These are phyloP conservation scores for Dendrobium catenatum DNA, from an alignment of 106 monocot species.

Conservation along the genomic window DNA sequence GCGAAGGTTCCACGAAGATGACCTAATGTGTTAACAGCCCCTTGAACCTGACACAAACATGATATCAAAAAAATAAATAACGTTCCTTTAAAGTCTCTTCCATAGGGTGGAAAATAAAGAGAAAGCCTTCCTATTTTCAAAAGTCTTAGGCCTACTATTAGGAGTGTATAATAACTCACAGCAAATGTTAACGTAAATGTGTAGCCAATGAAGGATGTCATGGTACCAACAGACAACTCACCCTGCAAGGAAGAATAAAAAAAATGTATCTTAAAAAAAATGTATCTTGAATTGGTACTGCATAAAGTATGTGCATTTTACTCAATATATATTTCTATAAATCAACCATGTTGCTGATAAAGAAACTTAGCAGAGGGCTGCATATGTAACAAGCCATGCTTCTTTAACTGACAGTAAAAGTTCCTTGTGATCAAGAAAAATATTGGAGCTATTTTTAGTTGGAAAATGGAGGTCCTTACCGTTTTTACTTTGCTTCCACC, in stretches of 20 bases:
- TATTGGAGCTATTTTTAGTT: neutral
- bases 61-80: neutral
- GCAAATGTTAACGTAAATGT: conserved; percentile 98
- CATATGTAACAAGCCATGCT: neutral
- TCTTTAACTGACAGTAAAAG: neutral
- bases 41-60: conserved; percentile 74
- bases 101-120: neutral
- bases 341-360: no score
- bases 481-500: conserved; percentile 95
- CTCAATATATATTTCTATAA: no score
- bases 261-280: neutral
- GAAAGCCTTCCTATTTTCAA: conserved; percentile 1
- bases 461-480: conserved; percentile 34
- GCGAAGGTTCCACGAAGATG: conserved; percentile 83
- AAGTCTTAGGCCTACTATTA: neutral
- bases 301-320: neutral
- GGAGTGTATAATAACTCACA: conserved; percentile 37
- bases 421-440: neutral
- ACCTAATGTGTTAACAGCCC: conserved; percentile 91
- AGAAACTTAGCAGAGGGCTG: no score
- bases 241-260: conserved; percentile 87
- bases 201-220: conserved; percentile 97
- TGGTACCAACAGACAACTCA: conserved; percentile 83
- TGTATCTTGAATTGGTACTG: neutral
- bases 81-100: neutral